phyloP scores from a whole-genome alignment of 192 early-diverging fungal species.

The Spizellomyces sp. region DNA sequence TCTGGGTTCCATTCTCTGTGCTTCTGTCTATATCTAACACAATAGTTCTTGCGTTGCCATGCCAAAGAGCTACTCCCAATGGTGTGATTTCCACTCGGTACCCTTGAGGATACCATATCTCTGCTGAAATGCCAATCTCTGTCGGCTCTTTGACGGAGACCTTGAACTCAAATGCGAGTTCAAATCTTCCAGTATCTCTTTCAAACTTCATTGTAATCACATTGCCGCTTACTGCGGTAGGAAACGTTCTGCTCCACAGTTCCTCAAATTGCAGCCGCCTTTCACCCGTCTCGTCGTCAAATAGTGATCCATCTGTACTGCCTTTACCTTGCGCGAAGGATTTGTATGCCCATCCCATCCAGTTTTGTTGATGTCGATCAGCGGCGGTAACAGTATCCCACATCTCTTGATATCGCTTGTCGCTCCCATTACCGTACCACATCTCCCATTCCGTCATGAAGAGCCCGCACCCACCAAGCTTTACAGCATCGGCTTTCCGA shows the following conservation, averaged over 20 bases:
- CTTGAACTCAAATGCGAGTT: neutral
- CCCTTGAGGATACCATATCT: conserved; percentile 28
- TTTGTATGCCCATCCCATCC: conserved; percentile 64
- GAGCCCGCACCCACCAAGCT: conserved; percentile 44
- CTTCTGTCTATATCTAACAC: no score
- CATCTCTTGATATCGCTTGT: conserved; percentile 32
- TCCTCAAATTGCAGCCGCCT: conserved; percentile 6
- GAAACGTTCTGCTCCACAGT: conserved; percentile 20
- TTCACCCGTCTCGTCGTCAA: conserved; percentile 6
- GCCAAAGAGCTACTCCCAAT: neutral
- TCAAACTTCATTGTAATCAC: conserved; percentile 17
- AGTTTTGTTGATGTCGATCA: conserved; percentile 51
- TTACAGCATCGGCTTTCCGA: conserved; percentile 45
- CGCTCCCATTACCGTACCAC: conserved; percentile 38
- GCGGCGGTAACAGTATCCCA: conserved; percentile 42
- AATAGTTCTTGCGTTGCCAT: no score
- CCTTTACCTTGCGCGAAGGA: conserved; percentile 22
- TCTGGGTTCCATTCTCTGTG: no score
- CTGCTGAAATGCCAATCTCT: conserved; percentile 4
- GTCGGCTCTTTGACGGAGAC: neutral
- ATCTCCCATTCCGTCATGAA: conserved; percentile 60
- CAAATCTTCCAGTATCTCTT: conserved; percentile 5
- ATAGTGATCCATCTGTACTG: conserved; percentile 24
- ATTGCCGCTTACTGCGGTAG: conserved; percentile 14
- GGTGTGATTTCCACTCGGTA: conserved; percentile 5